Conservation (phyloP, 805 yeast genomes). For the Candida maris region DNA sequence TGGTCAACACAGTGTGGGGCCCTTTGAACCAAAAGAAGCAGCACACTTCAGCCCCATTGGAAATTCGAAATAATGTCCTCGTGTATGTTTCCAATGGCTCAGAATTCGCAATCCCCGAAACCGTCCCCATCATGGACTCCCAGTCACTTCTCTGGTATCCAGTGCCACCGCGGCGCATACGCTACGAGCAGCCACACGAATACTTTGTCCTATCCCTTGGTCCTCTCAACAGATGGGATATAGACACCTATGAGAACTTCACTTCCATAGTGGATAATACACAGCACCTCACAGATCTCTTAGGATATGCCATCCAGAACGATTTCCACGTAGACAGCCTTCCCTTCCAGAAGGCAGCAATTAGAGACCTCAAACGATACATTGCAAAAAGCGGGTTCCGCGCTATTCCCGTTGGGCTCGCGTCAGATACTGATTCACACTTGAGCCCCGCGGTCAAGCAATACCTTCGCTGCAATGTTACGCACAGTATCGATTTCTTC, state of each 20-base stretch:
- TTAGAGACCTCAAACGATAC: conserved; percentile 77
- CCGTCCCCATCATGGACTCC: conserved; percentile 5
- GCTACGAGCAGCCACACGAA: conserved; percentile 9
- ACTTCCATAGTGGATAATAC: conserved; percentile 71
- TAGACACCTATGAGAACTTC: conserved; percentile 58
- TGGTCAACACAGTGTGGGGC: conserved; percentile 8
- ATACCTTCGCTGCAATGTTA: conserved; percentile 16
- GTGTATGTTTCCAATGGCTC: conserved; percentile 17
- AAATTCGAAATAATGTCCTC: conserved; percentile 9
- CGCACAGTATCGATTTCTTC: conserved; percentile 15
- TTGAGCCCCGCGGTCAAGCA: conserved; percentile 3
- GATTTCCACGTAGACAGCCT: conserved; percentile 75
- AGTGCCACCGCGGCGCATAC: conserved; percentile 4
- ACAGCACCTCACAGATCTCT: conserved; percentile 63
- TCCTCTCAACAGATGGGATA: conserved; percentile 20
- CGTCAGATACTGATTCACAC: conserved; percentile 1
- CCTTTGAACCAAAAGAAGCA: conserved; percentile 3
- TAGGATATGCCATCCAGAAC: conserved; percentile 90
- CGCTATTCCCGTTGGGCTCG: conserved; percentile 36
- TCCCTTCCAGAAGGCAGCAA: conserved; percentile 84
- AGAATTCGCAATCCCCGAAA: conserved; percentile 5
- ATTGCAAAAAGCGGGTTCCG: conserved; percentile 38
- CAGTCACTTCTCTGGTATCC: conserved; percentile 9
- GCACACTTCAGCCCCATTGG: conserved; percentile 9
- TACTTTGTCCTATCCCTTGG: conserved; percentile 18